Base-by-base conservation (phyloP, 352 stramenopile species). In the Phytophthora tentaculata region DNA sequence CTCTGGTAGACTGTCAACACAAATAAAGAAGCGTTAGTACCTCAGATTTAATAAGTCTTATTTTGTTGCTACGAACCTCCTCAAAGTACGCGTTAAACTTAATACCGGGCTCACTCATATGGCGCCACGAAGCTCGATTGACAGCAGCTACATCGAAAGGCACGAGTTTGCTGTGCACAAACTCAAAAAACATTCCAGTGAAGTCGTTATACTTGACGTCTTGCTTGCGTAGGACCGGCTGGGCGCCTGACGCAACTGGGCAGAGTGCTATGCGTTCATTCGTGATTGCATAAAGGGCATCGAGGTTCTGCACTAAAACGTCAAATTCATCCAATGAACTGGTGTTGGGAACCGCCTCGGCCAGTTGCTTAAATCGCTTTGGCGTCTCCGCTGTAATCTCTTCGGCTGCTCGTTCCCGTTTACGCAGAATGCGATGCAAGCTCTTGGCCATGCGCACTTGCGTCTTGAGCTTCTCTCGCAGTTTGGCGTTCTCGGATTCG, bases 401-500 rank as follows among this genome's bases (percentile, higher is more conserved):
- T 28, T 74, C 63, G 4, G 59, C 63, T 44, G 61, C 51, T 53
- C 72, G 74, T 26, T 80, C 64, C 23, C 69, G 62, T 26, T 80
- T 82, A 20, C 28, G 48, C 3, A 84, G 66, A 39, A 81, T 76
- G 6, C 59, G 45, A 51, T 81, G 73, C 37, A 81, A 50, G 9
- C 61, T 74, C 32, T 78, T 81, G 0, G 73, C 73, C 59, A 81
- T 73, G 16, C 72, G 69, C 17, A 84, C 55, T 24, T 84, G 73
- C 29, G 63, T 73, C 53, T 85, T 81, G 8, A 86, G 71, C 49
- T 83, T 79, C 20, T 73, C 55, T n/a, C 73, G 72, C 13, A 88
- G 70, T 17, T 74, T 74, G 10, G 63, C 55, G 45, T 88, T 84
- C 56, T 86, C 77, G 1, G 57, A 67, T 54, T 86, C 75, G 0